Conservation (phyloP, 2,329 filamentous ascomycete species). For the Trichoderma arundinaceum region DNA sequence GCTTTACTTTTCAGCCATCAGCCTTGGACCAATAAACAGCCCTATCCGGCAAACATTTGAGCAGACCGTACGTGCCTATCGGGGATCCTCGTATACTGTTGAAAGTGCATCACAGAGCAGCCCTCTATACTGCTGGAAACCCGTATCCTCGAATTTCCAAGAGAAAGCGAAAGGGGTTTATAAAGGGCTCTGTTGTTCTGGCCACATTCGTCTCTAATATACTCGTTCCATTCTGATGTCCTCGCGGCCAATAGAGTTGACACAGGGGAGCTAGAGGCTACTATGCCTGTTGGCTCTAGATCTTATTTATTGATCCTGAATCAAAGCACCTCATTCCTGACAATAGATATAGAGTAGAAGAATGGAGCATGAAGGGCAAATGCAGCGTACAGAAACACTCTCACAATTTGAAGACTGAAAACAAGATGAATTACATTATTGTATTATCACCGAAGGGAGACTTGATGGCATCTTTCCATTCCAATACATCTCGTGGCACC, state of each 20-base stretch:
- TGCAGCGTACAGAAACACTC: neutral
- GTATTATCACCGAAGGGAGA: neutral
- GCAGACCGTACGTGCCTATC: neutral
- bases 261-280: neutral
- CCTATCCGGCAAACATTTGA: neutral
- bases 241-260: neutral
- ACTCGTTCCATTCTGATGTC: neutral
- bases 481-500: no score
- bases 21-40: neutral
- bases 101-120: neutral
- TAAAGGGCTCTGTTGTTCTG: neutral
- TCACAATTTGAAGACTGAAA: neutral
- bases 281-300: neutral
- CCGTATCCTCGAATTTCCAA: no score
- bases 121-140: neutral
- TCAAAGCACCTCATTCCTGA: neutral
- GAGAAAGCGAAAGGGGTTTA: no score
- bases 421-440: neutral
- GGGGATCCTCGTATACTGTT: neutral
- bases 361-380: neutral
- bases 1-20: slow-evolving; percentile 9
- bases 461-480: neutral
- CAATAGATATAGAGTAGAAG: neutral
- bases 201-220: neutral
- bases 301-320: neutral